These are phyloP conservation scores for Kregervanrija pseudodelftensis DNA, from an alignment of 805 yeast species.

Conservation along the genomic window DNA sequence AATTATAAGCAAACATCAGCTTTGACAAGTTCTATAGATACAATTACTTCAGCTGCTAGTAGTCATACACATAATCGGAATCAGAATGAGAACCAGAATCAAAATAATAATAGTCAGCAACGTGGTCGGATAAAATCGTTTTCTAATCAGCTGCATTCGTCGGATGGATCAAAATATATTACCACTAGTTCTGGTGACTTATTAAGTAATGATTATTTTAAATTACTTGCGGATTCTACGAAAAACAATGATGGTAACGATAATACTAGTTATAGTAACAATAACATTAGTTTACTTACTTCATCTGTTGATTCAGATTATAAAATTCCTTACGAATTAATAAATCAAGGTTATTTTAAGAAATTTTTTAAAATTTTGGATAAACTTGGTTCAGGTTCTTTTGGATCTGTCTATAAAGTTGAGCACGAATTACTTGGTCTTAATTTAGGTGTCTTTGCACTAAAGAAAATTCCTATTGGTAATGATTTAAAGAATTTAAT, in stretches of 20 bases:
- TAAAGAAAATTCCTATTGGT: conserved; percentile 81
- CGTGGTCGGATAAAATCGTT: too few relatives aligned
- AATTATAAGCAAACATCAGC: background rate
- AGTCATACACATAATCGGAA: background rate
- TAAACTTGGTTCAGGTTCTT: conserved; percentile 72
- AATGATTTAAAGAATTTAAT: conserved; percentile 61
- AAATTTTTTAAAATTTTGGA: conserved; percentile 60
- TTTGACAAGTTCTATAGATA: background rate
- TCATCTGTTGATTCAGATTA: conserved; percentile 1
- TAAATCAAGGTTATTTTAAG: conserved; percentile 76
- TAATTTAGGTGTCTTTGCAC: conserved; percentile 71
- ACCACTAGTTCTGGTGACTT: conserved; percentile 12
- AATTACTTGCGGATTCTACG: conserved; percentile 14
- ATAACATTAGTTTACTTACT: too few relatives aligned
- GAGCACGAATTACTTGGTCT: conserved; percentile 70
- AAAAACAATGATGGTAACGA: background rate
- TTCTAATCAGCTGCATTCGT: too few relatives aligned
- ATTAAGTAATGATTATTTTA: conserved; percentile 23
- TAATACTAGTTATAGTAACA: background rate
- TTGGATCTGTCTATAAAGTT: conserved; percentile 79
- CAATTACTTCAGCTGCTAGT: background rate
- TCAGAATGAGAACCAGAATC: background rate
- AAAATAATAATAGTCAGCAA: background rate
- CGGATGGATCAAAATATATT: background rate
- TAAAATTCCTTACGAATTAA: conserved; percentile 36